Percentiles rank a stretch among this genome's conserved stretches.
Evolutionary conservation across 768 basidiomycete genomes (phyloP).

Genomic region (Collybia sordida): DNA sequence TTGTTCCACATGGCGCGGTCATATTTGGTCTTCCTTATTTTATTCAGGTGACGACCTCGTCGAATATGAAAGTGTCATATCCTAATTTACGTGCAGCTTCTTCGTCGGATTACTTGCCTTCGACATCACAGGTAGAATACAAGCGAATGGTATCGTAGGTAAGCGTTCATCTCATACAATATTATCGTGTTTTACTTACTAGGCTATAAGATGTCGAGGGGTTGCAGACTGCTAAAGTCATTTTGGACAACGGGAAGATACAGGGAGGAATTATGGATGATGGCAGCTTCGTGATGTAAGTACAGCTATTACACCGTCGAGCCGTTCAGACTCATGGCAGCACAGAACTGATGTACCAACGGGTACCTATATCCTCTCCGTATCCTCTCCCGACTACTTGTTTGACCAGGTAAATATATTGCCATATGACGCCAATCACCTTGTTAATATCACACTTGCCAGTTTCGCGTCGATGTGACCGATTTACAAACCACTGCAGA

Average conservation of each 20-base stretch:
- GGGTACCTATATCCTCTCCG: slow-evolving; percentile 70
- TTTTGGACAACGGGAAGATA: slow-evolving; percentile 58
- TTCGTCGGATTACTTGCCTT: slow-evolving; percentile 37
- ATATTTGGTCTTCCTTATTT: slow-evolving; percentile 20
- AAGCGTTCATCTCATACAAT: slow-evolving; percentile 3
- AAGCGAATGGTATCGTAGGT: slow-evolving; percentile 72
- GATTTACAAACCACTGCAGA: slow-evolving; percentile 38
- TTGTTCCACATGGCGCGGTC: slow-evolving; percentile 14
- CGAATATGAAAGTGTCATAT: not conserved
- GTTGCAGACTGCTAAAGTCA: slow-evolving; percentile 58
- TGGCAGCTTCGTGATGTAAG: slow-evolving; percentile 72
- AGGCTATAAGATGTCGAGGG: slow-evolving; percentile 11
- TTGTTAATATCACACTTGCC: slow-evolving; percentile 7
- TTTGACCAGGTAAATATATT: slow-evolving; percentile 64
- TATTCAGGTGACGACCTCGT: slow-evolving; percentile 24
- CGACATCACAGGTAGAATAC: slow-evolving; percentile 61
- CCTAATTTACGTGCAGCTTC: slow-evolving; percentile 12
- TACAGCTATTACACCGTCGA: not conserved
- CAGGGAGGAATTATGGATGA: slow-evolving; percentile 52
- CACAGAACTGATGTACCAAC: slow-evolving; percentile 65
- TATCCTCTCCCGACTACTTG: slow-evolving; percentile 60
- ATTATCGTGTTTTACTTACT: not conserved
- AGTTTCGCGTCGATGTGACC: slow-evolving; percentile 72
- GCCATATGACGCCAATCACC: not conserved
- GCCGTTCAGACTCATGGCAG: not conserved